These are phyloP conservation scores for Lipomyces anomalus DNA, from an alignment of 805 yeast genomes.

Conservation along the genomic window DNA sequence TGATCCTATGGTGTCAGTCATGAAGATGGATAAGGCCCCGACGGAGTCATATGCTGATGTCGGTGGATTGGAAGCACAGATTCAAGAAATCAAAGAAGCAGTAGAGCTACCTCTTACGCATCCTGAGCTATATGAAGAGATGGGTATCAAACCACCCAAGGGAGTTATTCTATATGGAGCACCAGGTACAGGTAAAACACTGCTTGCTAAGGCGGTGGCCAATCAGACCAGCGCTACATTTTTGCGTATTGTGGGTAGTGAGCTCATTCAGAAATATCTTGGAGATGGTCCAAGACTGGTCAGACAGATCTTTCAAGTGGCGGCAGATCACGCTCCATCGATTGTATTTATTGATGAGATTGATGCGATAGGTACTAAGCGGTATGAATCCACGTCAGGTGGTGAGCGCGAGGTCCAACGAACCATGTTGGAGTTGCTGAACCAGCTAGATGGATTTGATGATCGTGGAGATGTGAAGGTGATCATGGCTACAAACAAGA, in stretches of 20 bases:
- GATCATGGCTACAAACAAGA: slow-evolving; percentile 95
- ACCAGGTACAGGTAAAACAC: slow-evolving; percentile 96
- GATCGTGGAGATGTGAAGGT: slow-evolving; percentile 97
- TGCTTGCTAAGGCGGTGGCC: slow-evolving; percentile 95
- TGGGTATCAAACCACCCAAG: slow-evolving; percentile 98
- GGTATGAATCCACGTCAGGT: slow-evolving; percentile 85
- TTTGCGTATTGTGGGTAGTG: slow-evolving; percentile 93
- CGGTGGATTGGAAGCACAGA: slow-evolving; percentile 93
- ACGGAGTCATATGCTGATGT: slow-evolving; percentile 94
- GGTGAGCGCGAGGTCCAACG: slow-evolving; percentile 97
- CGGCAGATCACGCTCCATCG: slow-evolving; percentile 96
- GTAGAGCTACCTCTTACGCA: slow-evolving; percentile 94
- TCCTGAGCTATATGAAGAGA: slow-evolving; percentile 94
- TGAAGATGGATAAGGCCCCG: slow-evolving; percentile 97
- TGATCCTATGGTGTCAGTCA: slow-evolving; percentile 95
- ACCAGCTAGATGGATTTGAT: slow-evolving; percentile 95
- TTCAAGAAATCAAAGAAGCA: slow-evolving; percentile 95
- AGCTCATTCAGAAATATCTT: slow-evolving; percentile 89
- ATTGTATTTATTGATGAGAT: slow-evolving; percentile 97
- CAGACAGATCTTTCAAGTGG: slow-evolving; percentile 91
- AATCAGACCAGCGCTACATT: slow-evolving; percentile 96
- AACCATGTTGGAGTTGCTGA: slow-evolving; percentile 92
- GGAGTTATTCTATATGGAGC: slow-evolving; percentile 97
- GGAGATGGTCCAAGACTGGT: slow-evolving; percentile 97
- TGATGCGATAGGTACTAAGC: slow-evolving; percentile 98